Evolutionary conservation across 306 rosid species (phyloP), one percentile per base, ranked within the genome.

Genomic region (Rosa lucieae): DNA sequence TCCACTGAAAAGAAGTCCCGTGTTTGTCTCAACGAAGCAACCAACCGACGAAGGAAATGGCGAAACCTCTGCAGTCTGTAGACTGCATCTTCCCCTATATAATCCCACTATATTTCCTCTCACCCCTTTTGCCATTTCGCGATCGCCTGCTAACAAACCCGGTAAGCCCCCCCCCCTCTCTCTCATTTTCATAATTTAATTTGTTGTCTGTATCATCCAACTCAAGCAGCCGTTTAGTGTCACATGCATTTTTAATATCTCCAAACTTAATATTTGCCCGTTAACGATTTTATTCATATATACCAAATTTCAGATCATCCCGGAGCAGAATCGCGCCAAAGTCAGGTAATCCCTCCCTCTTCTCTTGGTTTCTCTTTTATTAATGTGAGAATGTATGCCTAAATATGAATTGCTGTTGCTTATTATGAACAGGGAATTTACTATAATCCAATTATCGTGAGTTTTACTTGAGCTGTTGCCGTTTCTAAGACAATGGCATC

Each of bases 401-500:
- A 17, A 59, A 59, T 59, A 3, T 61, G 39, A 61, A 29, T 63
- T 13, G 18, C 10, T 73, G 39, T 40, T 40, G 6, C 52, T 55
- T 55, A 52, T 39, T n/a, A 20, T n/a, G 67, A 39, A 73, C 67
- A 73, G 66, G 37, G 20, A 55, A 23, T 20, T 53, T 7, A 32
- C 40, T 52, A 0, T 5, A 4, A 2, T 21, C 35, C 4, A n/a
- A 2, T 53, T 13, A 35, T 73, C 39, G 65, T 20, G 49, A 5
- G n/a, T 20, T 52, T 39, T 40, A 1, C 40, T 80, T 43, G 69
- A 51, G 8, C 43, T 2, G 10, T 18, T 6, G 14, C 77, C 5
- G 69, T 32, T 63, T 12, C 44, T 23, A 10, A 59, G 72, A 77
- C 23, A 80, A 84, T 84, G 87, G 84, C 73, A 65, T 80, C 84